Percentiles rank a stretch among this genome's conserved stretches.
phyloP scores from a whole-genome alignment of 176 grass and related monocot genomes.

The Eragrostis curvula region DNA sequence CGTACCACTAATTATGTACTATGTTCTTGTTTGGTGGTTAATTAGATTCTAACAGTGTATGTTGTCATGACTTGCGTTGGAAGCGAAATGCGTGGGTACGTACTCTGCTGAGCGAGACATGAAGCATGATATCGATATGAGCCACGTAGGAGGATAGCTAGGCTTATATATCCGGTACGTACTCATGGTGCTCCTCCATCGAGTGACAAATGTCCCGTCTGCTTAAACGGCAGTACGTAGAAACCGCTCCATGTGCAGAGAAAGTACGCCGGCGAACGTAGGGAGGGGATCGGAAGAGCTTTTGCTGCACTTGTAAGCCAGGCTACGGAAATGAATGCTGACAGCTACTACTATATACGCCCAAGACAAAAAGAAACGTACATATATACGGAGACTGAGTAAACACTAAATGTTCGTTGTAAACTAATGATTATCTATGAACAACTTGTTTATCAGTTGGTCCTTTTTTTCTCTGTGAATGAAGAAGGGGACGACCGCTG shows the following conservation, averaged over 20 bases:
- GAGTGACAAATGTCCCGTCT: conserved; percentile 29
- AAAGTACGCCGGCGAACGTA: conserved; percentile 14
- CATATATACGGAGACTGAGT: no score
- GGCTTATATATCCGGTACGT: conserved; percentile 29
- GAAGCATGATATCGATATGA: background rate
- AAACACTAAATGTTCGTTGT: no score
- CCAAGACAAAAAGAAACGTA: background rate
- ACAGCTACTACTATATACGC: conserved; percentile 27
- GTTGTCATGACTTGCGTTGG: conserved; percentile 9
- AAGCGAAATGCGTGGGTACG: conserved; percentile 26
- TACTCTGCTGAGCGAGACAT: background rate
- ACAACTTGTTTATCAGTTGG: no score
- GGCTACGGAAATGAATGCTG: conserved; percentile 58
- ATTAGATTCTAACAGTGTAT: no score
- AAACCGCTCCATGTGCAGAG: conserved; percentile 46
- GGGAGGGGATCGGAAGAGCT: background rate
- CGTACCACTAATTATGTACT: background rate
- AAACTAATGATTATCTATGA: no score
- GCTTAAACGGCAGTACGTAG: conserved; percentile 47
- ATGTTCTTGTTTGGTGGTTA: background rate
- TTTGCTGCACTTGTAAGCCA: conserved; percentile 60
- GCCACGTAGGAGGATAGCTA: background rate
- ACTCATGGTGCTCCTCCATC: conserved; percentile 27
- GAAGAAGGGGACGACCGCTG: no score
- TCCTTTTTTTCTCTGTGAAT: no score